Percentiles rank a stretch among this genome's conserved stretches.
These are phyloP conservation scores for Gossypium aridum DNA, from an alignment of 441 rosid genomes.

Conservation along the genomic window DNA sequence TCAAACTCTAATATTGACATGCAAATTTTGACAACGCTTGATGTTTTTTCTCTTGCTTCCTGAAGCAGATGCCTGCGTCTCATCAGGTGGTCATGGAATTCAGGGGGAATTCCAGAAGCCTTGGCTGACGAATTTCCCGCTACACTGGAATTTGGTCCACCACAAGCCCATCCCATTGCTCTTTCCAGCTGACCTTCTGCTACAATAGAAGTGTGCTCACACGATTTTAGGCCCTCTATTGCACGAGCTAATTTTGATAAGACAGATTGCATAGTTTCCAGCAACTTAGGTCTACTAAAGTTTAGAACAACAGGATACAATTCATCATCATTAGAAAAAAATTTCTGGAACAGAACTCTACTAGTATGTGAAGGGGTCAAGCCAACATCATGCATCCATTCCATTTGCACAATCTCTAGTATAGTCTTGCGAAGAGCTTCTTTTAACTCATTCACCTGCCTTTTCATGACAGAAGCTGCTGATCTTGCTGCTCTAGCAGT, in stretches of 20 bases:
- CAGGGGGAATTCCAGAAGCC: conserved; percentile 80
- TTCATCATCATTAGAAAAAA: conserved; percentile 50
- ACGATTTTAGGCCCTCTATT: conserved; percentile 71
- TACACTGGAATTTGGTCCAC: conserved; percentile 63
- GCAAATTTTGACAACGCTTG: conserved; percentile 65
- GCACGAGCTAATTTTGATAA: conserved; percentile 61
- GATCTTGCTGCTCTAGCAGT: conserved; percentile 85
- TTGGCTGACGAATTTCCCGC: conserved; percentile 53
- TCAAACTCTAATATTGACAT: conserved; percentile 86
- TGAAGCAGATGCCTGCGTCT: conserved; percentile 67
- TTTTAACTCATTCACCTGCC: conserved; percentile 65
- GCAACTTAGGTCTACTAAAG: conserved; percentile 62
- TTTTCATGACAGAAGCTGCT: conserved; percentile 71
- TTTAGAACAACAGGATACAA: conserved; percentile 51
- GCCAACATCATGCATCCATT: conserved; percentile 76
- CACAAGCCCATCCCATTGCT: conserved; percentile 99
- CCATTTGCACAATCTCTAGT: conserved; percentile 87
- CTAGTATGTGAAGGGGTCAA: conserved; percentile 61
- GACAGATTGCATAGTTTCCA: conserved; percentile 67
- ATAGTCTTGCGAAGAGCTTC: conserved; percentile 68
- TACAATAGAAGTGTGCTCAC: conserved; percentile 61
- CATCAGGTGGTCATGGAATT: conserved; percentile 78
- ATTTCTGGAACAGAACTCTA: conserved; percentile 54
- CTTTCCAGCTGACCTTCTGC: conserved; percentile 97
- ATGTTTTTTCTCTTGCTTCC: conserved; percentile 89